Evolutionary conservation across 2,329 filamentous ascomycete genomes (phyloP).

Genomic region (Colletotrichum euphorbiae): DNA sequence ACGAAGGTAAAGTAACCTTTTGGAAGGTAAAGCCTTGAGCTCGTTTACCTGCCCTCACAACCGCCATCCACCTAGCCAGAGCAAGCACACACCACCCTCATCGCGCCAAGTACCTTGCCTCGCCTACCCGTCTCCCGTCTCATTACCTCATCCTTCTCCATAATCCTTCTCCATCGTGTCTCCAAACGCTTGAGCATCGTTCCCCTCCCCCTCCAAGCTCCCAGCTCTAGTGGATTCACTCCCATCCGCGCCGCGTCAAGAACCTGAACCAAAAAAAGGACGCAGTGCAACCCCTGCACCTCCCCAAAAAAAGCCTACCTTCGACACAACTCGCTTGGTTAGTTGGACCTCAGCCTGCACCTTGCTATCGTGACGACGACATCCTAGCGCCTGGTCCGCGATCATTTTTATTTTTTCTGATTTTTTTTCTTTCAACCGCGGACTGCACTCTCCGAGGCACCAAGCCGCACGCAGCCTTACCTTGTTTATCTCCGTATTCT

Average conservation of each 20-base stretch:
- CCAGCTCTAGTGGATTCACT: slow-evolving; percentile 38
- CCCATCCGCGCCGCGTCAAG: slow-evolving; percentile 28
- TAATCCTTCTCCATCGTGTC: slow-evolving; percentile 29
- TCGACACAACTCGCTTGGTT: slow-evolving; percentile 30
- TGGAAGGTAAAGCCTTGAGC: too few relatives aligned
- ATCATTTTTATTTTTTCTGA: slow-evolving; percentile 2
- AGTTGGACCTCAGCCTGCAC: slow-evolving; percentile 32
- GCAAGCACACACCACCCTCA: background rate
- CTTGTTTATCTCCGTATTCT: slow-evolving; percentile 20
- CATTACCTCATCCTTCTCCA: slow-evolving; percentile 34
- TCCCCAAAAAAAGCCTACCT: slow-evolving; percentile 36
- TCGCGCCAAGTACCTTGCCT: slow-evolving; percentile 4
- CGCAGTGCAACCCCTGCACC: slow-evolving; percentile 35
- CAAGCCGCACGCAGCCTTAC: slow-evolving; percentile 26
- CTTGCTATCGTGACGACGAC: slow-evolving; percentile 35
- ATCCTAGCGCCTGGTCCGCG: slow-evolving; percentile 22
- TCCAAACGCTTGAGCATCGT: slow-evolving; percentile 23
- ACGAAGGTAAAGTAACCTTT: background rate
- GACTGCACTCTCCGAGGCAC: background rate
- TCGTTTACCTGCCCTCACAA: too few relatives aligned
- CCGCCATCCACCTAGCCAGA: background rate
- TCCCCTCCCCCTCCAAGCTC: slow-evolving; percentile 38
- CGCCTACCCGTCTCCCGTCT: background rate
- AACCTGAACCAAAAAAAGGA: slow-evolving; percentile 33
- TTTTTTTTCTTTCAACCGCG: background rate